Evolutionary conservation across 306 rosid species (phyloP).

Genomic region (Oemleria cerasiformis): DNA sequence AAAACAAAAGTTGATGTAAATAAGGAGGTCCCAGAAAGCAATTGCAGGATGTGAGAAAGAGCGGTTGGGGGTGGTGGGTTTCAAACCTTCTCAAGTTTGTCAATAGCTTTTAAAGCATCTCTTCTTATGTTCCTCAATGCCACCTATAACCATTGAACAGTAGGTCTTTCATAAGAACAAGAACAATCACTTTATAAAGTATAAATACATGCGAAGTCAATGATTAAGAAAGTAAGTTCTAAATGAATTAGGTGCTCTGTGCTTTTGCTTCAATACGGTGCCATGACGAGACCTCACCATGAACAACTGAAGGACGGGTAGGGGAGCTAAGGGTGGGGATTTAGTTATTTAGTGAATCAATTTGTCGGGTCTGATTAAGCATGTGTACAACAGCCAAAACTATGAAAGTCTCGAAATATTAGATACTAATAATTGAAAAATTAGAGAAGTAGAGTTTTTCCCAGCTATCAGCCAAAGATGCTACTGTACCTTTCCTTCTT

Average conservation of each 20-base stretch:
- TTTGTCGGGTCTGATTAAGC: slow-evolving; percentile 16
- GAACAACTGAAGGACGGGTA: slow-evolving; percentile 1
- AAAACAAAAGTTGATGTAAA: slow-evolving; percentile 16
- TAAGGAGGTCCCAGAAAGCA: neutral
- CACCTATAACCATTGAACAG: slow-evolving; percentile 46
- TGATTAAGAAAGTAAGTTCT: neutral
- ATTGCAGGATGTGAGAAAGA: slow-evolving; percentile 15
- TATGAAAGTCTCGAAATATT: neutral
- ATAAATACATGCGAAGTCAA: neutral
- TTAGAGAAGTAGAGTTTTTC: slow-evolving; percentile 20
- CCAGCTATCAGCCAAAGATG: slow-evolving; percentile 17
- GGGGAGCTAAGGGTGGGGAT: slow-evolving; percentile 1
- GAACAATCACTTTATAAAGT: slow-evolving; percentile 1
- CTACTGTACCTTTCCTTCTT: slow-evolving; percentile 89
- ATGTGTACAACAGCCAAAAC: neutral
- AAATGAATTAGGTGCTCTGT: neutral
- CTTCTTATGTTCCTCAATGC: slow-evolving; percentile 96
- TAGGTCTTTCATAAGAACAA: slow-evolving; percentile 26
- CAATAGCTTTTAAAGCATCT: slow-evolving; percentile 89
- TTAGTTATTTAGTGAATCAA: slow-evolving; percentile 8
- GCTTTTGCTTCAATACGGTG: neutral
- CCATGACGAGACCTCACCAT: neutral
- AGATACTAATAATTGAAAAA: slow-evolving; percentile 17
- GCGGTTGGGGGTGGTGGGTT: slow-evolving; percentile 16
- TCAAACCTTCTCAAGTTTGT: slow-evolving; percentile 92